Percentiles rank a stretch among this genome's conserved stretches.
These are phyloP conservation scores for Ensete glaucum DNA, from an alignment of 176 grass and related monocot genomes.

Conservation along the genomic window DNA sequence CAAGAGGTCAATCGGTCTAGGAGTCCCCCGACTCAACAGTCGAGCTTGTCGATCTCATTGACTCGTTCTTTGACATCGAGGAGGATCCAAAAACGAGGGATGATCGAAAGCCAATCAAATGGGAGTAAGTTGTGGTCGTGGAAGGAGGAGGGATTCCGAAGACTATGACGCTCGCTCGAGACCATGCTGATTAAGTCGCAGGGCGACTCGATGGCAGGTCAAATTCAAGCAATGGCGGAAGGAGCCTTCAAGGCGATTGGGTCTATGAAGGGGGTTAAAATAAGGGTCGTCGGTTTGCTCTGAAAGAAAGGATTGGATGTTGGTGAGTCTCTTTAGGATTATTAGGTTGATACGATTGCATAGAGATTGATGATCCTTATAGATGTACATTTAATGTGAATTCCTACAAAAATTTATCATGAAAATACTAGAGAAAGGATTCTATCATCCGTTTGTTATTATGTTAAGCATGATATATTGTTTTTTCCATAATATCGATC, in stretches of 20 bases:
- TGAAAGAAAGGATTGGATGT: slow-evolving; percentile 36
- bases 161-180: too few species aligned
- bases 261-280: slow-evolving; percentile 10
- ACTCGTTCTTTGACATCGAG: too few species aligned
- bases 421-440: too few species aligned
- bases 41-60: slow-evolving; percentile 11
- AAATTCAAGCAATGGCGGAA: slow-evolving; percentile 44
- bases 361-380: background rate
- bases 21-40: slow-evolving; percentile 1
- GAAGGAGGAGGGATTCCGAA: background rate
- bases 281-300: slow-evolving; percentile 28
- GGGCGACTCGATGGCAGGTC: slow-evolving; percentile 22
- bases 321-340: slow-evolving; percentile 15
- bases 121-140: slow-evolving; percentile 13
- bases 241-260: slow-evolving; percentile 24
- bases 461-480: too few species aligned
- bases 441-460: too few species aligned
- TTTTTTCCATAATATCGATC: too few species aligned
- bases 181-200: background rate
- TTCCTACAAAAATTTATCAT: too few species aligned
- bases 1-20: slow-evolving; percentile 2
- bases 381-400: background rate
- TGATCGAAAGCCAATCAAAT: background rate
- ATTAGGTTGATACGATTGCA: too few species aligned
- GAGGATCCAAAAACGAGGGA: too few species aligned